These are phyloP conservation scores for Rubroboletus satanas DNA, from an alignment of 768 basidiomycete genomes.

Conservation along the genomic window DNA sequence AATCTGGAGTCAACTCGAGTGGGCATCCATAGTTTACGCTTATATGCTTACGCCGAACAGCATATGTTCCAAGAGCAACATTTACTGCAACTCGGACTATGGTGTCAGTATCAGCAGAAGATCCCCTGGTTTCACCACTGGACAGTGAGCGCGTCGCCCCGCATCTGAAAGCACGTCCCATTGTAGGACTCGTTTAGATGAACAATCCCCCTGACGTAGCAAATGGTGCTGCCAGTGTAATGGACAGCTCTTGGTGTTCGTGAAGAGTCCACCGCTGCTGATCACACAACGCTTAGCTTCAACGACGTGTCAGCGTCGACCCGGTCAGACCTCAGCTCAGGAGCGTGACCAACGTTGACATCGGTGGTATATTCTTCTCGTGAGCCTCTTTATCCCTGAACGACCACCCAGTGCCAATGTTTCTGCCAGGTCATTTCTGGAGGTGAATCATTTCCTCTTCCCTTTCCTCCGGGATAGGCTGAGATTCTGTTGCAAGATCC, in stretches of 20 bases:
- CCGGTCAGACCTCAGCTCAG: conserved; percentile 66
- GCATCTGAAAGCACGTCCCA: no score
- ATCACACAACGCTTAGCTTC: conserved; percentile 40
- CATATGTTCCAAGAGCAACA: conserved; percentile 34
- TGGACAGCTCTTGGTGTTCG: conserved; percentile 25
- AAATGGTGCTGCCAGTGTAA: conserved; percentile 35
- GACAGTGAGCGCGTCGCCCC: conserved; percentile 40
- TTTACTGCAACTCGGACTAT: conserved; percentile 71
- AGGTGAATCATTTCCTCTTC: conserved; percentile 37
- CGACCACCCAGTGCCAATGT: background rate
- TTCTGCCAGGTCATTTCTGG: conserved; percentile 71
- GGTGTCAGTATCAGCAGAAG: conserved; percentile 74
- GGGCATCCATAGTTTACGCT: conserved; percentile 24
- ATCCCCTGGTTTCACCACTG: conserved; percentile 56
- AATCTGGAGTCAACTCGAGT: background rate
- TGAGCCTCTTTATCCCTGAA: conserved; percentile 32
- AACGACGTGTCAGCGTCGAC: conserved; percentile 63
- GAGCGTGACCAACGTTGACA: conserved; percentile 43
- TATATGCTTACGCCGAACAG: no score
- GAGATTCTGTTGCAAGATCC: no score
- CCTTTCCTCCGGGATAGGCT: conserved; percentile 23
- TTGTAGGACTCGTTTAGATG: conserved; percentile 53
- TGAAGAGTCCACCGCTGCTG: background rate
- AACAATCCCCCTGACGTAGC: conserved; percentile 54
- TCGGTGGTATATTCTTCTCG: conserved; percentile 79